Conservation (phyloP, 768 basidiomycete species). For the Leccinellum luteum region DNA sequence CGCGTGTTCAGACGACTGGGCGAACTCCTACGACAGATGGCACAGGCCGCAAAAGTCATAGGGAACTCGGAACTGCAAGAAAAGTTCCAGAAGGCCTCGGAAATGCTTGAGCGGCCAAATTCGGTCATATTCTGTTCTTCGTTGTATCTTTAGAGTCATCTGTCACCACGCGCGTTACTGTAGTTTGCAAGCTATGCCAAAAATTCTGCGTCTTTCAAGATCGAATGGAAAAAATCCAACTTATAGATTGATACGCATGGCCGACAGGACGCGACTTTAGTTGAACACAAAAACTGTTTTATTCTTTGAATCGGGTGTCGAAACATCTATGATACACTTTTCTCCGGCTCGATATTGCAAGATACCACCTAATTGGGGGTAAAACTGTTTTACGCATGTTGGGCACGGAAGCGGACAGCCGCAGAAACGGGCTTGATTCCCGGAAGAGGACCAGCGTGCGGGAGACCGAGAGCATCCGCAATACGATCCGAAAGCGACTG, state of each 20-base stretch:
- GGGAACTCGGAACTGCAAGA: constrained; percentile 92
- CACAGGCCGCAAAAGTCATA: constrained; percentile 91
- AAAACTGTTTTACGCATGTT: constrained; percentile 3
- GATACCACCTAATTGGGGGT: background rate
- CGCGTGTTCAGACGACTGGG: constrained; percentile 93
- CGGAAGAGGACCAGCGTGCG: constrained; percentile 50
- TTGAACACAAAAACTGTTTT: background rate
- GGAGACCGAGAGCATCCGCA: constrained; percentile 67
- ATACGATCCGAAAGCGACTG: constrained; percentile 73
- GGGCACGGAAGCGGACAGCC: constrained; percentile 49
- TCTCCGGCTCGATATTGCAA: background rate
- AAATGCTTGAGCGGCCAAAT: constrained; percentile 91
- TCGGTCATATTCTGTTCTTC: constrained; percentile 92
- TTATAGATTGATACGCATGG: no score
- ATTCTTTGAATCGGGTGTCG: background rate
- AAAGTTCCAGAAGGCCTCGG: constrained; percentile 88
- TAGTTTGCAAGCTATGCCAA: background rate
- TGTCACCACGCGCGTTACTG: background rate
- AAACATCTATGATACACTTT: constrained; percentile 2
- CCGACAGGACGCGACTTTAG: background rate
- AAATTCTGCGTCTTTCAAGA: background rate
- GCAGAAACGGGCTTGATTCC: constrained; percentile 55
- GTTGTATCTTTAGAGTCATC: constrained; percentile 59
- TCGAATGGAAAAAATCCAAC: background rate
- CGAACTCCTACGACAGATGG: constrained; percentile 95